Evolutionary conservation across 2,329 filamentous ascomycete species (phyloP), one percentile per base, ranked within the genome.

Genomic region (Lasiodiplodia citricola): DNA sequence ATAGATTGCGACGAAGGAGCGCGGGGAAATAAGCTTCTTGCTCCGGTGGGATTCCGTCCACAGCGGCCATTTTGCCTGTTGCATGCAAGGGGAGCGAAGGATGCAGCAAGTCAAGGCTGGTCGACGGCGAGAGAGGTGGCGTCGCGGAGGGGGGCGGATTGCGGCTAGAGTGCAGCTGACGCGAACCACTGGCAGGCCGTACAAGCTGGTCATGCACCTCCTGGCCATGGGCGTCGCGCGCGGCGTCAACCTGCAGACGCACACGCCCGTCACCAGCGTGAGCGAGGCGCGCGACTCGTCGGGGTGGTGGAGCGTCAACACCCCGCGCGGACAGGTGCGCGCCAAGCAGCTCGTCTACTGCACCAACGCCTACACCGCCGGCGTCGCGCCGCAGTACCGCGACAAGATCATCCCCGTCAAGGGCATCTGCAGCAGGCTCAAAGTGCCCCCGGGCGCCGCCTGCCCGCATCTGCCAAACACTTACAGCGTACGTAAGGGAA

Each of bases 341-440:
- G 69, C 72, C 2, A 23, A 37, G n/a, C 73, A 75, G 41, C 47
- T 77, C 18, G 64, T 78, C 4, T 72, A 75, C 47, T 74, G 74
- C 6, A 77, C 75, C 35, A 77, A 77, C 58, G 73, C 71, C 3
- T 77, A 75, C 66, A 77, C 74, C 8, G 69, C 74, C 4, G 71
- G 71, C 41, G 69, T 77, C 8, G 63, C 76, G 1, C 71, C 73
- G 1, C 54, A 83, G 52, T 80, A 77, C 55, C 81, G 74, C 4
- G 82, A 82, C 37, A 67, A 73, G 23, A 77, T 81, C 51, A 72
- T 76, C 3, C 78, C 79, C 13, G 63, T 79, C 14, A 73, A 74
- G 14, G 78, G 78, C n/a, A 76, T 75, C 11, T 71, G 70, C 5
- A 74, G 75, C 55, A 72, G 74, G 52, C 47, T 64, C 23, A 16